Evolutionary conservation across 805 yeast species (phyloP).

Genomic region (Pichia californica): DNA sequence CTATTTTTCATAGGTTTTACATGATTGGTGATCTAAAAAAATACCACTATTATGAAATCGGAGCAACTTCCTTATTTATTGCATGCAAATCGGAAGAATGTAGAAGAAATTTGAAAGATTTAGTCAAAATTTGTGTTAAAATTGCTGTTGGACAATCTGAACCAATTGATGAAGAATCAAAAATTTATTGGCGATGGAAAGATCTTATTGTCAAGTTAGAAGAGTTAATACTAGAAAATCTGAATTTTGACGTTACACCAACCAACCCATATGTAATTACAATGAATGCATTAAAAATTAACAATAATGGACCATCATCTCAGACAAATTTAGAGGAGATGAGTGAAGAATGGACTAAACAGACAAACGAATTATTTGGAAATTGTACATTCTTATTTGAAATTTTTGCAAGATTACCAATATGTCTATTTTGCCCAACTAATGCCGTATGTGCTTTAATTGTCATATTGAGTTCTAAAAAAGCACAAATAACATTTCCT

Average conservation of each 20-base stretch:
- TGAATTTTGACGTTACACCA: conserved; percentile 43
- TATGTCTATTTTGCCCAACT: conserved; percentile 21
- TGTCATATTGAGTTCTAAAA: conserved; percentile 18
- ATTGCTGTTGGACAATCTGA: conserved; percentile 37
- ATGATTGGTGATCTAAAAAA: conserved; percentile 37
- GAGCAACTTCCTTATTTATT: conserved; percentile 43
- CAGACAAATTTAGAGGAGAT: conserved; percentile 13
- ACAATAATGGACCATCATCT: conserved; percentile 1
- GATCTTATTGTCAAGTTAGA: conserved; percentile 41
- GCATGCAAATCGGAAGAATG: conserved; percentile 52
- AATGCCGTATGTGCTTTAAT: conserved; percentile 23
- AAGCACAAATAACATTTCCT: conserved; percentile 17
- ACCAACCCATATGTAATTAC: conserved; percentile 34
- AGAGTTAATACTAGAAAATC: conserved; percentile 37
- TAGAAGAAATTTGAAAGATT: conserved; percentile 40
- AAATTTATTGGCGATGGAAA: conserved; percentile 46
- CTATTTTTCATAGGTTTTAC: conserved; percentile 46
- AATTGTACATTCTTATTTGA: conserved; percentile 25
- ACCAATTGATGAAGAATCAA: conserved; percentile 37
- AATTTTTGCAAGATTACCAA: conserved; percentile 24
- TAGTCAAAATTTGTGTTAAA: conserved; percentile 43
- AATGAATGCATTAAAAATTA: conserved; percentile 20
- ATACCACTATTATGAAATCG: conserved; percentile 44
- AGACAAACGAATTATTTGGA: conserved; percentile 16
- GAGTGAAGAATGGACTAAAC: conserved; percentile 14